Evolutionary conservation across 2,329 filamentous ascomycete species (phyloP), one percentile per base, ranked within the genome.

Genomic region (Triangularia verruculosa): DNA sequence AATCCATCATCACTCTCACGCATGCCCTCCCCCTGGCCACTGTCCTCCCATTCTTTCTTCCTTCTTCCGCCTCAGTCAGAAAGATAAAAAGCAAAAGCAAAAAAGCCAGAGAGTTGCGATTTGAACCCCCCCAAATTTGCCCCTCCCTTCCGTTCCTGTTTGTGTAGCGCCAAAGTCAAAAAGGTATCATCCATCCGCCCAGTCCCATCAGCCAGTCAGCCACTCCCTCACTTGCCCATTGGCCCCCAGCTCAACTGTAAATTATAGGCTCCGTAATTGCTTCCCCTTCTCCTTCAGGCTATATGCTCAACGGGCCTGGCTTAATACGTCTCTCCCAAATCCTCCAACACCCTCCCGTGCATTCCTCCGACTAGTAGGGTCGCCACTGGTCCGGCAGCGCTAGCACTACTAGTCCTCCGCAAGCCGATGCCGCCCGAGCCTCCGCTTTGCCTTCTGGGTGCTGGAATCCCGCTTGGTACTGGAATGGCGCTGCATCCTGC

Each of bases 381-480:
- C 32, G 30, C 39, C n/a, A 22, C 28, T 2, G 32, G 32, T 9
- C 54, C 56, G 12, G 32, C 39, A 17, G 43, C 27, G 17, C 57
- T 59, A 3, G 57, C 34, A 13, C 60, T 30, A 34, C 62, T 67
- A 9, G 66, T 61, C 57, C 69, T 62, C 55, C 69, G 62, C 9
- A 28, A 25, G 12, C 22, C 51, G 11, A 47, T 47, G n/a, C 39
- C 17, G 7, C 39, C 39, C 39, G 39, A 47, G 47, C 64, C 27
- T 6, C 70, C 70, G 61, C 74, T 74, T 65, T 73, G 71, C 57
- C 74, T 70, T 65, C 73, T 69, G 2, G 82, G 79, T 70, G 80
- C 75, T 9, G 83, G 82, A 17, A 85, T 82, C 17, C 73, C 75
- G 68, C 79, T 83, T 20, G 79, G 78, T 28, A 69, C 69, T 8